Evolutionary conservation across 1,139 yeast genomes (phyloP), one percentile per base, ranked within the genome.

Genomic region (Debaryomycetaceae sp.): DNA sequence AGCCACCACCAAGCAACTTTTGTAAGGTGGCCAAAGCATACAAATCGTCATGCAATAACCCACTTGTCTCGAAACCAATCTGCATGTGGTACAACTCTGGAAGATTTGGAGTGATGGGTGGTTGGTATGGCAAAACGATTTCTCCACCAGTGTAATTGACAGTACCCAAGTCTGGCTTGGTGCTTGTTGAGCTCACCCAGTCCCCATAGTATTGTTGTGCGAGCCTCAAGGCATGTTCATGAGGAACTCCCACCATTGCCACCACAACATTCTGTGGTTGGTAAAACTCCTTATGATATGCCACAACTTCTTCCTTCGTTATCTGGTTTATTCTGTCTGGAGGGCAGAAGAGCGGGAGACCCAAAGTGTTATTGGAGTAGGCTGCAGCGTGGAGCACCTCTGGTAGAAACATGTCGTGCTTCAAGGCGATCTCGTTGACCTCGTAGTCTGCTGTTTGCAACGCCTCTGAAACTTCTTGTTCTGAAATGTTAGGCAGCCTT

Each of bases 1-100:
- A 95, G 42, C 99, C 99, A 35, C 98, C 98, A 37, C 99, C 99
- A n/a, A 93, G 72, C 30, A 93, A 72, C 49, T 93, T 90, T 60
- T 93, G 99, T 45, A 93, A 76, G 1, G 93, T 85, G 1, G 98
- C 97, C 40, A 90, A 72, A 0, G 96, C 95, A 58, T 93, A 93
- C 38, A 91, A 83, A 56, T 93, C 98, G 17, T 89, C 91, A 59
- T 87, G 84, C 44, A 83, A 78, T 39, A 91, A 83, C 0, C 97
- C 87, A 3, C 87, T 73, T 17, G 98, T 96, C 63, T 93, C 93
- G 60, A 87, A 93, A 3, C 87, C 96, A 36, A 93, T 78, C 62
- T 89, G 91, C 60, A 93, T 76, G 60, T 91, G 96, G 52, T 85
- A 86, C 51, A 91, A 80, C 53, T 88, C 95, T 9, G 95, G 95